Evolutionary conservation across 768 basidiomycete genomes (phyloP), one percentile per base, ranked within the genome.

Genomic region (Pholiota microspora): DNA sequence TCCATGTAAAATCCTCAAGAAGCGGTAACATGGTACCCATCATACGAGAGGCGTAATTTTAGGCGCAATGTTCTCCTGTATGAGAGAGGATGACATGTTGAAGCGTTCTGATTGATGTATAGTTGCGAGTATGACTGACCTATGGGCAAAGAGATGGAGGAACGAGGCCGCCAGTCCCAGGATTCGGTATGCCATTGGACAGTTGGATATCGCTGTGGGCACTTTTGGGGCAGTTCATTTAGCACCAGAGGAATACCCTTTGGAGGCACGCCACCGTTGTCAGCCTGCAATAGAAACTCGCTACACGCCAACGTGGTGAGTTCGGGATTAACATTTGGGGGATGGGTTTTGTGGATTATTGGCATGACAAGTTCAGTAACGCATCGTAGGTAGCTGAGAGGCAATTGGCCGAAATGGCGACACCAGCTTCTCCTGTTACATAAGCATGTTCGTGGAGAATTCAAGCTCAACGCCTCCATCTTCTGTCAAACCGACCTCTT

Each of bases 21-120:
- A 27, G 25, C 27, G 29, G 40, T 42, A 42, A 42, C 40, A 46
- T 49, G 13, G 48, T 49, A 49, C 18, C 48, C 48, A 49, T 49
- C 48, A 49, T 36, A 49, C 23, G 36, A 15, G 25, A 46, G 45
- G 16, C 34, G 13, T 35, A 36, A 23, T 13, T 21, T 18, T 23
- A 49, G 7, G 34, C 32, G 24, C 13, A 49, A 32, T 15, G 13
- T 34, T 32, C 15, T 34, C 48, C 48, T 24, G 34, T 23, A 35
- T 49, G 48, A 36, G 48, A 49, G 10, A 27, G 23, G 21, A 42
- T 42, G 40, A 16, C 16, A 12, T 21, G n/a, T 21, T 23, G 40
- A 42, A 21, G 6, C 40, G 18, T 42, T 42, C 40, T 42, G 40
- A 42, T 42, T 42, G 40, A 42, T 42, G 40, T 23, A 12, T 10